A percentile compares a stretch with the other conserved stretches of the same genome.
Evolutionary conservation across 2,329 filamentous ascomycete species (phyloP).

Genomic region (Myotisia sp.): DNA sequence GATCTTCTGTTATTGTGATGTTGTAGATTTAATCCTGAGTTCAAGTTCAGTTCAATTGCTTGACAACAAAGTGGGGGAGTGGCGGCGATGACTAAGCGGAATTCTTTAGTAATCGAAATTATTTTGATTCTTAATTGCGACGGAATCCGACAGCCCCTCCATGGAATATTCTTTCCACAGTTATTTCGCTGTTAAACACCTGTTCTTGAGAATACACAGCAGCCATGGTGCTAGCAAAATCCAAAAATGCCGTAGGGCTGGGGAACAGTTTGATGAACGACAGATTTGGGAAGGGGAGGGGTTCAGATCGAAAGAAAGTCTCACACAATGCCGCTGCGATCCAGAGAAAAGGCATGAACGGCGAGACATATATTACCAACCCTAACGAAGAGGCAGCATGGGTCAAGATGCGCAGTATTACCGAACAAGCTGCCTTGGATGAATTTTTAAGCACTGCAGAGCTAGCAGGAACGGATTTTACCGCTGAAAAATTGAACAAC

Average conservation of each 20-base stretch:
- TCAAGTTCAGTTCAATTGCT: no score
- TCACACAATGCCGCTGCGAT: constrained; percentile 48
- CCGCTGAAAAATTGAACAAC: constrained; percentile 96
- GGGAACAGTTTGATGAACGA: constrained; percentile 98
- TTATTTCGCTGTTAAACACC: not conserved
- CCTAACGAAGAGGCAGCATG: constrained; percentile 80
- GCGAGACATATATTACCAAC: constrained; percentile 84
- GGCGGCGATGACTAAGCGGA: no score
- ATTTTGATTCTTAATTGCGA: no score
- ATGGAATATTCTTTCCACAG: no score
- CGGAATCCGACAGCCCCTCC: no score
- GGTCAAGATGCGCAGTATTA: constrained; percentile 99
- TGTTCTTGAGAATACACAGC: not conserved
- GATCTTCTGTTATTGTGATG: no score
- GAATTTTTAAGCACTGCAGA: constrained; percentile 94
- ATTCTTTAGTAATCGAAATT: no score
- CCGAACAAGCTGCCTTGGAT: constrained; percentile 88
- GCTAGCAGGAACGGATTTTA: constrained; percentile 96
- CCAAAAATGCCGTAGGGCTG: constrained; percentile 85
- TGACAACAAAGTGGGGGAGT: no score
- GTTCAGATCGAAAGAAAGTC: constrained; percentile 62
- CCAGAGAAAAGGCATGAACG: constrained; percentile 57
- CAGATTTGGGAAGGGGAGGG: constrained; percentile 87
- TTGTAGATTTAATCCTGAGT: no score
- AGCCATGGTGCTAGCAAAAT: constrained; percentile 69